Evolutionary conservation across 2,329 filamentous ascomycete species (phyloP).

Genomic region (Fusarium brachygibbosum): DNA sequence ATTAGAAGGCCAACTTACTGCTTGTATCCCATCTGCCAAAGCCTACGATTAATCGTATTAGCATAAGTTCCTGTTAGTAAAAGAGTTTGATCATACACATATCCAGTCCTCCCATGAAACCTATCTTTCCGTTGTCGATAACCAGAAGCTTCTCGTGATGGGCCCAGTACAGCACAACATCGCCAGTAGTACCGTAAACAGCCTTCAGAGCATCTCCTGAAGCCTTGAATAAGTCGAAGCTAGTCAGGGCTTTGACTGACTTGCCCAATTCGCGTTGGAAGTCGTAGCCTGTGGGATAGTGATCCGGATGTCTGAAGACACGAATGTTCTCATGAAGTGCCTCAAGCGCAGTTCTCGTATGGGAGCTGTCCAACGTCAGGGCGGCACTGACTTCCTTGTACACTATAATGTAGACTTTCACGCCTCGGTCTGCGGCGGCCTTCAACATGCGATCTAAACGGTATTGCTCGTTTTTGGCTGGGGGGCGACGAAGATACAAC

Average conservation of each 20-base stretch:
- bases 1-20: slow-evolving; percentile 57
- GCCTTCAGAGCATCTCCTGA: slow-evolving; percentile 80
- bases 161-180: slow-evolving; percentile 89
- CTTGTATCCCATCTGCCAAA: slow-evolving; percentile 92
- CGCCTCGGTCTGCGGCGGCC: slow-evolving; percentile 85
- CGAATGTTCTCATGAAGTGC: slow-evolving; percentile 52
- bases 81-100: slow-evolving; percentile 66
- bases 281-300: slow-evolving; percentile 79
- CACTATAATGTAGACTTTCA: slow-evolving; percentile 86
- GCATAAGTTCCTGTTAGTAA: neutral
- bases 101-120: slow-evolving; percentile 93
- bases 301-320: slow-evolving; percentile 92
- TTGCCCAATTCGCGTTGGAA: slow-evolving; percentile 77
- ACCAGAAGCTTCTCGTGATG: slow-evolving; percentile 93
- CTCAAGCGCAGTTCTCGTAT: slow-evolving; percentile 26
- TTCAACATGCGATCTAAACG: slow-evolving; percentile 86
- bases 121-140: slow-evolving; percentile 77
- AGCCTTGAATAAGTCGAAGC: slow-evolving; percentile 72
- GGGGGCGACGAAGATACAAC: slow-evolving; percentile 86
- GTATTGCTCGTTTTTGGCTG: slow-evolving; percentile 84
- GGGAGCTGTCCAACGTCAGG: slow-evolving; percentile 69
- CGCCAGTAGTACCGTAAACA: slow-evolving; percentile 84
- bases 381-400: slow-evolving; percentile 93
- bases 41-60: slow-evolving; percentile 56
- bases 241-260: slow-evolving; percentile 64